Evolutionary conservation across 2,329 filamentous ascomycete genomes (phyloP).

Genomic region (Penicillium sp.): DNA sequence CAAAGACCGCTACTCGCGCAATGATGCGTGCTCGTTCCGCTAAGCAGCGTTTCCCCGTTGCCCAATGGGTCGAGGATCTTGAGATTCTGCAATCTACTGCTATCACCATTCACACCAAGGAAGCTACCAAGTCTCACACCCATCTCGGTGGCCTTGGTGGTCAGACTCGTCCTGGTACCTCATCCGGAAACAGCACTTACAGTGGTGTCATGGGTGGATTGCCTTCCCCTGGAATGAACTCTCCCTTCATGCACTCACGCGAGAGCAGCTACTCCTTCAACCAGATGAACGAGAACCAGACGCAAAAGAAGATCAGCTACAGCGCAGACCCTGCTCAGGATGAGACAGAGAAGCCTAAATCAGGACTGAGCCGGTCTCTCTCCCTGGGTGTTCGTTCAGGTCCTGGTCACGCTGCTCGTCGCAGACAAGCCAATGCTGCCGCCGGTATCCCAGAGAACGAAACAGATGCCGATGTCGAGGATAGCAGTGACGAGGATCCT

Average conservation of each 20-base stretch:
- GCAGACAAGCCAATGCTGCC: constrained; percentile 12
- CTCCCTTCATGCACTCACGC: constrained; percentile 22
- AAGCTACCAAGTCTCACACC: constrained; percentile 32
- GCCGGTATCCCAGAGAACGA: constrained; percentile 25
- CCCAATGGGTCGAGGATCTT: constrained; percentile 66
- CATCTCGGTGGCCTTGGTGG: not conserved
- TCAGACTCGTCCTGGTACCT: constrained; percentile 38
- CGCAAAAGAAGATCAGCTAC: constrained; percentile 40
- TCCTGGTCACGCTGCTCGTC: constrained; percentile 42
- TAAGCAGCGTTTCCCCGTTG: constrained; percentile 67
- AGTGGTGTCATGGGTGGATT: constrained; percentile 28
- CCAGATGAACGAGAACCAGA: constrained; percentile 34
- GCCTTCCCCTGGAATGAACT: constrained; percentile 31
- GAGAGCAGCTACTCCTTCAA: constrained; percentile 29
- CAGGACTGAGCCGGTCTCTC: constrained; percentile 40
- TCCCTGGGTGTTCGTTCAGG: constrained; percentile 48
- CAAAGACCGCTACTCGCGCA: constrained; percentile 57
- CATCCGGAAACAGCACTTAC: constrained; percentile 45
- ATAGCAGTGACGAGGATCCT: constrained; percentile 40
- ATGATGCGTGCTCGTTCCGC: constrained; percentile 66
- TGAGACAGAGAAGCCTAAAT: constrained; percentile 33
- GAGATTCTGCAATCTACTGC: constrained; percentile 62
- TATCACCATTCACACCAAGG: constrained; percentile 58
- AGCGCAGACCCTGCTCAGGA: constrained; percentile 37
- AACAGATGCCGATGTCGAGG: constrained; percentile 30